Evolutionary conservation across 495 filamentous ascomycete genomes (phyloP).

Genomic region (Recurvomyces mirabilis): DNA sequence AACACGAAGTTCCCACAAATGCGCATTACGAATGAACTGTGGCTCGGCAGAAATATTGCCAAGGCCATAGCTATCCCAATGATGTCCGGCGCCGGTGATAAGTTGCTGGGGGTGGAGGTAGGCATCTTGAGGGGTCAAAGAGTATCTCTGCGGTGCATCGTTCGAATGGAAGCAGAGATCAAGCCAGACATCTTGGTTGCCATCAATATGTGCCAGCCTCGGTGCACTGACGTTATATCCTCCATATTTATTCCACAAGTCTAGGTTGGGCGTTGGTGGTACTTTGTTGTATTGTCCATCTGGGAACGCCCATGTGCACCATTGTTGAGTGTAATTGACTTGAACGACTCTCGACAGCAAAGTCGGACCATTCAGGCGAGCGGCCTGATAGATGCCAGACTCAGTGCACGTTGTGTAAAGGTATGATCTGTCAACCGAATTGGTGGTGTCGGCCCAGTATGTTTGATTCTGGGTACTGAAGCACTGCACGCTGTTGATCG

Average conservation of each 20-base stretch:
- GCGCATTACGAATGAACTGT: constrained; percentile 39
- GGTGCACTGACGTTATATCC: constrained; percentile 35
- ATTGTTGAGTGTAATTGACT: constrained; percentile 40
- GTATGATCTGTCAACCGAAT: constrained; percentile 30
- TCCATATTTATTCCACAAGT: constrained; percentile 34
- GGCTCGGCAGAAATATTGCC: constrained; percentile 36
- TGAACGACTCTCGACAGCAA: constrained; percentile 36
- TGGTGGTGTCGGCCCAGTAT: constrained; percentile 28
- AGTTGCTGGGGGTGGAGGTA: constrained; percentile 36
- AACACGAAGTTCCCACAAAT: constrained; percentile 39
- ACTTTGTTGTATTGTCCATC: constrained; percentile 35
- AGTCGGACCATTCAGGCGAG: constrained; percentile 31
- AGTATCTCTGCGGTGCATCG: constrained; percentile 26
- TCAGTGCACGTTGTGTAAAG: constrained; percentile 40
- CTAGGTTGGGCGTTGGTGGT: constrained; percentile 32
- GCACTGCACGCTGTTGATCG: constrained; percentile 34
- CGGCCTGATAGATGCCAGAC: constrained; percentile 31
- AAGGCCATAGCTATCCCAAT: constrained; percentile 42
- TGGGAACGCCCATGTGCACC: constrained; percentile 42
- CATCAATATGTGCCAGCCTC: constrained; percentile 40
- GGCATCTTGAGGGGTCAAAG: constrained; percentile 3
- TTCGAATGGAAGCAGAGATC: constrained; percentile 22
- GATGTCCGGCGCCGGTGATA: constrained; percentile 38
- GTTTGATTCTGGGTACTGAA: constrained; percentile 35
- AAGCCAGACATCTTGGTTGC: constrained; percentile 15